Evolutionary conservation across 495 filamentous ascomycete species (phyloP).

Genomic region (Aspergillus homomorphus): DNA sequence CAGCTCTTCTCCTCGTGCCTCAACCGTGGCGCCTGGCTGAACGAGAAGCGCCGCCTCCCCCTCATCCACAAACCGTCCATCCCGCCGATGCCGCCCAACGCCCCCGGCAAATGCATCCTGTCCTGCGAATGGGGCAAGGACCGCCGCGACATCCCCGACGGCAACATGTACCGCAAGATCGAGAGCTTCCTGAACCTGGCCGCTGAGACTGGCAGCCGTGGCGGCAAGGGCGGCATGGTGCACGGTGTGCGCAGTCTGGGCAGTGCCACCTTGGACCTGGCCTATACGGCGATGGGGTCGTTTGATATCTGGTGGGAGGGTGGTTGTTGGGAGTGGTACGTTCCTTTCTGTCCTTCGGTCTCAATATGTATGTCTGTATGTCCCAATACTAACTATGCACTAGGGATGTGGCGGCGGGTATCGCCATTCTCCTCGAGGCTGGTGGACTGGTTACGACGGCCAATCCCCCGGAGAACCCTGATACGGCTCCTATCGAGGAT

Average conservation of each 20-base stretch:
- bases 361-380: too few species aligned
- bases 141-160: conserved; percentile 55
- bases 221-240: conserved; percentile 63
- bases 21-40: conserved; percentile 63
- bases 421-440: conserved; percentile 55
- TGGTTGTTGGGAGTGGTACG: conserved; percentile 57
- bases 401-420: conserved; percentile 55
- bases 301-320: conserved; percentile 61
- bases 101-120: conserved; percentile 64
- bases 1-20: conserved; percentile 61
- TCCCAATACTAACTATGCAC: conserved; percentile 10
- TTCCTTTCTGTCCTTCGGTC: neutral
- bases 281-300: conserved; percentile 55
- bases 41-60: conserved; percentile 56
- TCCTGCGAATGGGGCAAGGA: conserved; percentile 74
- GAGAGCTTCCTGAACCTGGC: conserved; percentile 72
- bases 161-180: conserved; percentile 64
- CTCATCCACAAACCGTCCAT: conserved; percentile 52
- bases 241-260: conserved; percentile 59
- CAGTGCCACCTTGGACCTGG: conserved; percentile 55
- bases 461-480: conserved; percentile 56
- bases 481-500: conserved; percentile 53
- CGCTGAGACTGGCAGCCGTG: conserved; percentile 53
- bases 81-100: conserved; percentile 57
- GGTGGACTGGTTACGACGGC: conserved; percentile 66